Conservation (phyloP, 2,329 filamentous ascomycete genomes). For the Sporothrix pseudoabietina region DNA sequence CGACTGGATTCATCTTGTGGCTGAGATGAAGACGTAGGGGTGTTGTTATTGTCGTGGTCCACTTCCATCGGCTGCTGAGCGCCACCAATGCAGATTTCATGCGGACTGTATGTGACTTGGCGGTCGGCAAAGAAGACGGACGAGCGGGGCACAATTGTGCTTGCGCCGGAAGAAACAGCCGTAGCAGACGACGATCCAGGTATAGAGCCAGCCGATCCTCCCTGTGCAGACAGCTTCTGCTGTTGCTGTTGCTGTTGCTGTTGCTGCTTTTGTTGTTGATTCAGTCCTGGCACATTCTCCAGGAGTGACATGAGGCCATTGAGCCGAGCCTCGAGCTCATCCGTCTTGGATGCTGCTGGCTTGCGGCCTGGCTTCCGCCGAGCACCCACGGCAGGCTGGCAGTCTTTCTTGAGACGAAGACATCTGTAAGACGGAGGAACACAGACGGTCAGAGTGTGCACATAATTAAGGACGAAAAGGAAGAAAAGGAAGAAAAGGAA, state of each 20-base stretch:
- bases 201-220: neutral
- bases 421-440: conserved; percentile 3
- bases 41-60: neutral
- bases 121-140: neutral
- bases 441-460: neutral
- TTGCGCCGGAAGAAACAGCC: neutral
- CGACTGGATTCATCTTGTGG: neutral
- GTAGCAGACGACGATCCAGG: conserved; percentile 6
- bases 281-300: conserved; percentile 6
- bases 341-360: conserved; percentile 24
- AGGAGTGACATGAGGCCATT: conserved; percentile 28
- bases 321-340: conserved; percentile 28
- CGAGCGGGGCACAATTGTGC: neutral
- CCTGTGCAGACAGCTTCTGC: neutral
- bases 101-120: conserved; percentile 12
- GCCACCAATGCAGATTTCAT: conserved; percentile 16
- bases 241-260: neutral
- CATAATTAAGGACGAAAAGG: neutral
- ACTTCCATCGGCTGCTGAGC: neutral
- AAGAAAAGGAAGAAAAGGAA: neutral
- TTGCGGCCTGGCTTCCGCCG: conserved; percentile 29
- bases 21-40: neutral
- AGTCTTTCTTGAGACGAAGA: conserved; percentile 27
- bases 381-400: conserved; percentile 25
- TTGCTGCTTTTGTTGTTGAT: neutral